Evolutionary conservation across 257 asterid species (phyloP).

Genomic region (Apocynum venetum): DNA sequence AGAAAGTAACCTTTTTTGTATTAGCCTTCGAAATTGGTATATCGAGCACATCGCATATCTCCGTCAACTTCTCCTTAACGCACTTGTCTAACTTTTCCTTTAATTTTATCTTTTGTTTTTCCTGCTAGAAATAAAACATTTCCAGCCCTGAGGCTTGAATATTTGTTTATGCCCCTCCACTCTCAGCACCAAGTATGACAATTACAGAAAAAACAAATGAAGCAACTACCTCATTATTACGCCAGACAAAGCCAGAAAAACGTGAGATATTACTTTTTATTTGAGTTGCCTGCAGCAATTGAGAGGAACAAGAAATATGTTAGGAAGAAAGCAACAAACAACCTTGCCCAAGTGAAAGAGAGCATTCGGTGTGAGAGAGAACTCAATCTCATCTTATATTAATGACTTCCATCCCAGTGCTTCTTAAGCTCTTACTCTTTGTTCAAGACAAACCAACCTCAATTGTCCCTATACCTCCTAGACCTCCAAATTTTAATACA

Average conservation of each 20-base stretch:
- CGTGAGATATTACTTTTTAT: conserved; percentile 66
- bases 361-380: background rate
- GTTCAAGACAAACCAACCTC: background rate
- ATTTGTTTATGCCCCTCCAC: background rate
- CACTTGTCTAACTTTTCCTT: conserved; percentile 86
- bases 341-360: background rate
- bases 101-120: conserved; percentile 64
- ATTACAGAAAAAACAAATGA: background rate
- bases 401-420: background rate
- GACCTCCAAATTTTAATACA: background rate
- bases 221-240: conserved; percentile 63
- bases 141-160: conserved; percentile 6
- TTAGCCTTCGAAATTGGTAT: conserved; percentile 54
- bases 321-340: background rate
- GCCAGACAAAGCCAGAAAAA: conserved; percentile 95
- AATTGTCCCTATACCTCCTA: background rate
- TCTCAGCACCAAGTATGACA: background rate
- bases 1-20: conserved; percentile 68
- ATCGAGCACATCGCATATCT: conserved; percentile 78
- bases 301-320: background rate
- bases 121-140: conserved; percentile 41
- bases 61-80: conserved; percentile 77
- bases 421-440: background rate
- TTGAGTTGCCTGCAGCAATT: conserved; percentile 65
- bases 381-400: background rate